These are phyloP conservation scores for Scutellaria minor DNA, from an alignment of 257 asterid genomes.

Conservation along the genomic window DNA sequence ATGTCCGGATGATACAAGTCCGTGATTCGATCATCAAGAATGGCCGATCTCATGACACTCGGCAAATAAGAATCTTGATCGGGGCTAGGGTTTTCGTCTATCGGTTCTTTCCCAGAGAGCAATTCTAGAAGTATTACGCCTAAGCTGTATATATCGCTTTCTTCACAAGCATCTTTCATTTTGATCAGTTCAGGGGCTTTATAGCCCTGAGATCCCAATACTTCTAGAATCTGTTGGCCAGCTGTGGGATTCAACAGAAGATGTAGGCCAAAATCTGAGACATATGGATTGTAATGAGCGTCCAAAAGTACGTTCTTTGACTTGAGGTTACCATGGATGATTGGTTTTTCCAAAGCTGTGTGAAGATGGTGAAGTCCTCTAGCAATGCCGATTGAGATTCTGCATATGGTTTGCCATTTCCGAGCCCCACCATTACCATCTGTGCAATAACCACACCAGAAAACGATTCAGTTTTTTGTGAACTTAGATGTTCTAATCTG, in stretches of 20 bases:
- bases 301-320: conserved; percentile 74
- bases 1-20: conserved; percentile 69
- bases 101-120: conserved; percentile 69
- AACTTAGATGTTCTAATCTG: neutral
- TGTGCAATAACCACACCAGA: conserved; percentile 40
- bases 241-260: conserved; percentile 67
- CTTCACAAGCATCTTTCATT: conserved; percentile 69
- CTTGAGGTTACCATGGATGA: conserved; percentile 87
- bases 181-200: conserved; percentile 84
- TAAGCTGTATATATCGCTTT: conserved; percentile 75
- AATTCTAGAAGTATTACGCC: conserved; percentile 80
- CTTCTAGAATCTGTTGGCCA: conserved; percentile 77
- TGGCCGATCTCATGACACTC: conserved; percentile 59
- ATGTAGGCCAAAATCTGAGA: conserved; percentile 81
- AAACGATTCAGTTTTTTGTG: conserved; percentile 1
- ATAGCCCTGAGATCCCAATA: conserved; percentile 71
- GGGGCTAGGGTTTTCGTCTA: conserved; percentile 50
- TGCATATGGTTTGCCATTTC: conserved; percentile 72
- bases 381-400: conserved; percentile 69
- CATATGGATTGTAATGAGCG: conserved; percentile 54
- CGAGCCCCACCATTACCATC: conserved; percentile 66
- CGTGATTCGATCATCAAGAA: conserved; percentile 64
- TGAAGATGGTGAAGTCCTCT: conserved; percentile 76
- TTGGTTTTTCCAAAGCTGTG: conserved; percentile 51
- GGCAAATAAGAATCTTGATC: conserved; percentile 70